Evolutionary conservation across 2,329 filamentous ascomycete genomes (phyloP), one percentile per base, ranked within the genome.

Genomic region (Aspergillus piperis): DNA sequence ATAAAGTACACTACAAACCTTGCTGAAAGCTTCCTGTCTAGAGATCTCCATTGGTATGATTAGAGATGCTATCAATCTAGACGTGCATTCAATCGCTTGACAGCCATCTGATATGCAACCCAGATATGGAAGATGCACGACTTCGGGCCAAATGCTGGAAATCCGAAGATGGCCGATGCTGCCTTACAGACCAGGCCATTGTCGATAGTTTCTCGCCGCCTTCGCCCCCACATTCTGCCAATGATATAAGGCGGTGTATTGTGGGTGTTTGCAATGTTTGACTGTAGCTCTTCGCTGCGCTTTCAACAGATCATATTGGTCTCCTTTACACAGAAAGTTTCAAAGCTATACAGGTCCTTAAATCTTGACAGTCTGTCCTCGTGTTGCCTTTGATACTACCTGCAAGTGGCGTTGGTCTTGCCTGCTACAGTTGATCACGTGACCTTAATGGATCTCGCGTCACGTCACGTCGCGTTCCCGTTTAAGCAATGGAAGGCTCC

Each of bases 21-120:
- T 73, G 59, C 71, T 72, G 63, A 80, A 80, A 32, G 74, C 71
- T 68, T 78, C 71, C 60, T 80, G 77, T 48, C 74, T 70, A 54
- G 69, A 68, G 56, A 66, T 68, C 59, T 76, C 75, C 77, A 78
- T 79, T 60, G 51, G 51, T 50, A 38, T 27, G 25, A 21, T 21
- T 23, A 17, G 38, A 21, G 42, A 42, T n/a, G 44, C 27, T 32
- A 10, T 23, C 38, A 15, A 17, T 25, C 39, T 27, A 21, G 17
- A 21, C 27, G 19, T 23, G 27, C n/a, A 27, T 17, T 17, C 15
- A 41, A 21, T n/a, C 21, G 10, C 1, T 39, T 30, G 7, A 32
- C 38, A 41, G 49, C 52, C 62, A 63, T 57, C 44, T 30, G n/a
- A 42, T 6, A 36, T 30, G 25, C n/a, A 32, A 13, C 21, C 10